Conservation (phyloP, 768 basidiomycete species). For the Boletales sp. region DNA sequence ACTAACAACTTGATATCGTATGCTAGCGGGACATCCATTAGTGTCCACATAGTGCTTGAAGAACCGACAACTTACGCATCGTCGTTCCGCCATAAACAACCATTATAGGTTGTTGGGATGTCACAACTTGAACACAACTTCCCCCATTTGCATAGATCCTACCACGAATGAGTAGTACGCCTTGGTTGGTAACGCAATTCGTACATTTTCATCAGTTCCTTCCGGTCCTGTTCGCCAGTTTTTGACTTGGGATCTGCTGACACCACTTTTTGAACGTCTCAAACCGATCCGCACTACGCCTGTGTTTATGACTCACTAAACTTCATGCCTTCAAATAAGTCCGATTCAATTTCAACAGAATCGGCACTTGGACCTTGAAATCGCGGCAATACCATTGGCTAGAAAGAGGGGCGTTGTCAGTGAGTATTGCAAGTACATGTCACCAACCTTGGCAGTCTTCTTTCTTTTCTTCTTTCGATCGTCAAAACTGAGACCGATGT, state of each 20-base stretch:
- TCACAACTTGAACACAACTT: constrained; percentile 56
- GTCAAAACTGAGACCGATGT: constrained; percentile 22
- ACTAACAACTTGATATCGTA: constrained; percentile 70
- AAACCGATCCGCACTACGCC: background rate
- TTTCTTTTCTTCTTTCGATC: constrained; percentile 33
- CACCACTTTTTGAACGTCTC: constrained; percentile 49
- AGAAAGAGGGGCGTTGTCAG: background rate
- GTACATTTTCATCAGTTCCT: constrained; percentile 64
- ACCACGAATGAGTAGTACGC: constrained; percentile 1
- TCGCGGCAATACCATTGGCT: constrained; percentile 62
- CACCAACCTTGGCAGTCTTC: constrained; percentile 18
- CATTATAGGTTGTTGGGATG: constrained; percentile 47
- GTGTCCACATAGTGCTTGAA: background rate
- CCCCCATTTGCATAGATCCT: constrained; percentile 77
- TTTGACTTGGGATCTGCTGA: constrained; percentile 70
- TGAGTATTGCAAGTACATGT: background rate
- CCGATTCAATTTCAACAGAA: constrained; percentile 54
- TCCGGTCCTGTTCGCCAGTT: constrained; percentile 65
- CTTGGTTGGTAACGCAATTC: constrained; percentile 13
- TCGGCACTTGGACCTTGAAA: constrained; percentile 64
- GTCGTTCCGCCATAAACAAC: constrained; percentile 68
- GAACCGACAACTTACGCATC: constrained; percentile 51
- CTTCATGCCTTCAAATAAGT: constrained; percentile 69
- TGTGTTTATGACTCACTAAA: constrained; percentile 58
- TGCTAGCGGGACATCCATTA: constrained; percentile 37